Evolutionary conservation across 129 eudicot genomes (phyloP).

Genomic region (Helianthus annuus): HanXRQr2.0-SUNRISE NC_035441.2:152296499-152296998

Average conservation of each 20-base stretch:
- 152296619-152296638: slow-evolving; percentile 37
- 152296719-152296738: slow-evolving; percentile 36
- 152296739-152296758: slow-evolving; percentile 4
- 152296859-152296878: too few species aligned
- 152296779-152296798: too few species aligned
- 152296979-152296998: too few species aligned
- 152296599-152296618: slow-evolving; percentile 26
- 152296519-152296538: slow-evolving; percentile 20
- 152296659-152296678: slow-evolving; percentile 37
- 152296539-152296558: not conserved
- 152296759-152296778: slow-evolving; percentile 9
- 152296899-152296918: too few species aligned
- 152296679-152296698: slow-evolving; percentile 70
- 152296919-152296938: too few species aligned
- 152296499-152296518: slow-evolving; percentile 33
- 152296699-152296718: slow-evolving; percentile 36
- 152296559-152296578: slow-evolving; percentile 19
- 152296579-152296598: slow-evolving; percentile 24
- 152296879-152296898: too few species aligned
- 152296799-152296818: too few species aligned
- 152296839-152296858: too few species aligned
- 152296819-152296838: too few species aligned
- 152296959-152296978: too few species aligned
- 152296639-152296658: slow-evolving; percentile 41
- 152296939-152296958: too few species aligned